phyloP scores from a whole-genome alignment of 306 rosid species.

The Inga leiocalycina region DNA sequence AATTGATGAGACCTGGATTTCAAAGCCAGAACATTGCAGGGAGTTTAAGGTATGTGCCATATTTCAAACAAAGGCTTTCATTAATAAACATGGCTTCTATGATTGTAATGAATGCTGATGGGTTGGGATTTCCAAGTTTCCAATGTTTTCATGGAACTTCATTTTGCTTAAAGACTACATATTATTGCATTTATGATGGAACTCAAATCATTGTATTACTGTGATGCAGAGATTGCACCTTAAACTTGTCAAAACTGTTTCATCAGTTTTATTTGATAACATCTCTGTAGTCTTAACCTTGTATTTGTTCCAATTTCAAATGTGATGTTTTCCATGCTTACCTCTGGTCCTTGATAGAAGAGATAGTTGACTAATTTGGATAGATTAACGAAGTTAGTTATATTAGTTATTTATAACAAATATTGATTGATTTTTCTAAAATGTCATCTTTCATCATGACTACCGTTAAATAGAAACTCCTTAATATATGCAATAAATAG shows the following conservation, averaged over 20 bases:
- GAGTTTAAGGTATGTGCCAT: neutral
- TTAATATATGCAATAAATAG: too few species aligned
- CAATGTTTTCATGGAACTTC: neutral
- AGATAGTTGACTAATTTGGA: too few species aligned
- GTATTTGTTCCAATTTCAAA: constrained; percentile 8
- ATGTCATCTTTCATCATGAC: too few species aligned
- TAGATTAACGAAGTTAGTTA: too few species aligned
- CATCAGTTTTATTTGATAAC: neutral
- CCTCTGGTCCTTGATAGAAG: too few species aligned
- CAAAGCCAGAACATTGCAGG: neutral
- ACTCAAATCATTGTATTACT: neutral
- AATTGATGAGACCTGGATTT: constrained; percentile 11
- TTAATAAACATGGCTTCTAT: neutral
- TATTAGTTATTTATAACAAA: too few species aligned
- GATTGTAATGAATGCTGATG: neutral
- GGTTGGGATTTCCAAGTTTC: neutral
- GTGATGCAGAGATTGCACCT: neutral
- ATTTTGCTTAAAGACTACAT: neutral
- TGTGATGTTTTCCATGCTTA: neutral
- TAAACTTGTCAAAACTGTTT: constrained; percentile 3
- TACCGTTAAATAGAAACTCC: too few species aligned
- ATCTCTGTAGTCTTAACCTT: neutral
- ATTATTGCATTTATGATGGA: neutral
- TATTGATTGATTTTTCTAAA: too few species aligned
- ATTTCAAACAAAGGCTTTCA: neutral